These are phyloP conservation scores for Xylaria hypoxylon DNA, from an alignment of 2,329 filamentous ascomycete genomes.

Conservation along the genomic window DNA sequence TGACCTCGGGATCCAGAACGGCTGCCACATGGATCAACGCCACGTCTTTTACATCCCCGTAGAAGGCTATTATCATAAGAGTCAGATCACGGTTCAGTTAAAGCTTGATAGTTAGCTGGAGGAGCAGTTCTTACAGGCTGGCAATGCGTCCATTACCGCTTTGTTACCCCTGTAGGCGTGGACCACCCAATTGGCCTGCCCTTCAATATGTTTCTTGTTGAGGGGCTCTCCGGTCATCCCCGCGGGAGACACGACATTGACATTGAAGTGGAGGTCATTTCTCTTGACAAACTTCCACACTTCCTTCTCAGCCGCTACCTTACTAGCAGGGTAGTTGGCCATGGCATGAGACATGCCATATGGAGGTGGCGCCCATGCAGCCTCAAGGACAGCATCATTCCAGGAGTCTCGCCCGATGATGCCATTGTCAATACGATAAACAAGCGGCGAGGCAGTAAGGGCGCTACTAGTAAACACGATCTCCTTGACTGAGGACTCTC, in stretches of 20 bases:
- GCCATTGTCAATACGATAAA: slow-evolving; percentile 13
- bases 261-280: slow-evolving; percentile 11
- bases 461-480: slow-evolving; percentile 21
- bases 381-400: slow-evolving; percentile 21
- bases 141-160: slow-evolving; percentile 13
- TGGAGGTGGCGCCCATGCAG: slow-evolving; percentile 23
- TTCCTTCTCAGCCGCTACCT: slow-evolving; percentile 25
- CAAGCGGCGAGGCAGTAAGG: slow-evolving; percentile 12
- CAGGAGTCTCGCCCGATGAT: slow-evolving; percentile 14
- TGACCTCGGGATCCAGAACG: slow-evolving; percentile 24
- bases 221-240: slow-evolving; percentile 23
- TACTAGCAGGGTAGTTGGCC: slow-evolving; percentile 24
- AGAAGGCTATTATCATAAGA: slow-evolving; percentile 16
- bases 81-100: slow-evolving; percentile 5
- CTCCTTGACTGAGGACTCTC: slow-evolving; percentile 19
- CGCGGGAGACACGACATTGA: slow-evolving; percentile 23
- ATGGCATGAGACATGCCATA: slow-evolving; percentile 24
- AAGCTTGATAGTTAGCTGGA: neutral
- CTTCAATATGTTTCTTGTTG: slow-evolving; percentile 21
- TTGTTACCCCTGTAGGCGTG: slow-evolving; percentile 24
- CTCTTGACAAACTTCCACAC: slow-evolving; percentile 20
- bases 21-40: slow-evolving; percentile 27
- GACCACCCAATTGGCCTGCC: slow-evolving; percentile 23
- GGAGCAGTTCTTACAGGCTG: slow-evolving; percentile 13
- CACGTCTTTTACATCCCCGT: slow-evolving; percentile 23